Conservation (phyloP, 2,329 filamentous ascomycete genomes). For the Aspergillus ochraceoroseus region DNA sequence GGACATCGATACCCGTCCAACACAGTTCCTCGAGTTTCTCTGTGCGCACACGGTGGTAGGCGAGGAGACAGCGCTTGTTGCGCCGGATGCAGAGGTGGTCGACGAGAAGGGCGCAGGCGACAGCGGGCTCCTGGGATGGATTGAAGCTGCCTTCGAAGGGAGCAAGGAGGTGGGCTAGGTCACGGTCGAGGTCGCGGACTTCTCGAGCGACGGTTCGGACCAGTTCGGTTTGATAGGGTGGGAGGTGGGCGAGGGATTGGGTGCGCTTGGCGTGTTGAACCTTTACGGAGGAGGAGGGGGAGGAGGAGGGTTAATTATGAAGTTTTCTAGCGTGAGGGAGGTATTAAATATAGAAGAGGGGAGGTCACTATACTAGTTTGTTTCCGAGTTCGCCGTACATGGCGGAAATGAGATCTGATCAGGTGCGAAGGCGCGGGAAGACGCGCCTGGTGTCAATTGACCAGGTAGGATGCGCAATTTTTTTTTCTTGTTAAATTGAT, state of each 20-base stretch:
- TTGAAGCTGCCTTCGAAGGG: conserved; percentile 83
- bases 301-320: not conserved
- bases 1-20: conserved; percentile 81
- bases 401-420: too few species aligned
- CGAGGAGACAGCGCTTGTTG: conserved; percentile 91
- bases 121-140: conserved; percentile 72
- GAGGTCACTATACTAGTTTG: conserved; percentile 61
- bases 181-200: conserved; percentile 86
- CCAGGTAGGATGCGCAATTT: too few species aligned
- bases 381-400: conserved; percentile 89
- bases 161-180: conserved; percentile 71
- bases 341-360: too few species aligned
- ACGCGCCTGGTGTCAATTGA: too few species aligned
- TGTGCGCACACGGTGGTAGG: conserved; percentile 84
- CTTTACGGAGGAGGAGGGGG: conserved; percentile 45
- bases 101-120: conserved; percentile 82
- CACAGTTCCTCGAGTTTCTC: conserved; percentile 91
- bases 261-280: conserved; percentile 95
- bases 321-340: too few species aligned
- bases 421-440: too few species aligned
- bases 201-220: conserved; percentile 84
- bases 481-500: too few species aligned
- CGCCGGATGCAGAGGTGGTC: conserved; percentile 92
- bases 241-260: conserved; percentile 76
- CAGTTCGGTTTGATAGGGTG: conserved; percentile 86